phyloP scores from a whole-genome alignment of 208 protist genomes.

The Borovskyia barvae region DNA sequence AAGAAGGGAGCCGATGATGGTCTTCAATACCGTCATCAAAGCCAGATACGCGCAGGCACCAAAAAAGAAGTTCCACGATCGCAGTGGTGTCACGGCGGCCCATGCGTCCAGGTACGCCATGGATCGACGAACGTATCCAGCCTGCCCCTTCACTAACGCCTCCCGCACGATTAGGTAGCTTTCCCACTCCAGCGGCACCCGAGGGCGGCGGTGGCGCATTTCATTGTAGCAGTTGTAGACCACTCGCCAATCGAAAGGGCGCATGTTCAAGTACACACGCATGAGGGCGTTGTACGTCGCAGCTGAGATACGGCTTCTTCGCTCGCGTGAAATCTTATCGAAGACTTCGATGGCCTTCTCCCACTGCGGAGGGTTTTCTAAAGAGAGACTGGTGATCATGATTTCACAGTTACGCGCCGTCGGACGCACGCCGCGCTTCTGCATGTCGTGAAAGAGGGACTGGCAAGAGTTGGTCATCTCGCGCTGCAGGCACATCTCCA shows the following conservation, averaged over 20 bases:
- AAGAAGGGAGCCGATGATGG: conserved; percentile 30
- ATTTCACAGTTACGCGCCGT: conserved; percentile 67
- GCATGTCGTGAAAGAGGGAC: conserved; percentile 72
- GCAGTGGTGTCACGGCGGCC: conserved; percentile 62
- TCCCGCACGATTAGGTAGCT: conserved; percentile 76
- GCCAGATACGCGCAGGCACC: conserved; percentile 51
- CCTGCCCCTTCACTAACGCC: conserved; percentile 57
- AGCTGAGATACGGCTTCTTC: conserved; percentile 38
- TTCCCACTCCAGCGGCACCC: conserved; percentile 74
- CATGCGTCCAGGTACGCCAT: conserved; percentile 83
- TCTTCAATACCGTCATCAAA: conserved; percentile 57
- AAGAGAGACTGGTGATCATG: conserved; percentile 66
- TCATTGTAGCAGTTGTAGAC: conserved; percentile 90
- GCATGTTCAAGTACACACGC: conserved; percentile 86
- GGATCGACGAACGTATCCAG: conserved; percentile 60
- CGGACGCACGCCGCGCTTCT: conserved; percentile 55
- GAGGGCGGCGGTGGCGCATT: conserved; percentile 61
- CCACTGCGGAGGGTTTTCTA: conserved; percentile 78
- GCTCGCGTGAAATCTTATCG: conserved; percentile 68
- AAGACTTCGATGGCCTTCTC: conserved; percentile 76
- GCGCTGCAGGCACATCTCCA: conserved; percentile 76
- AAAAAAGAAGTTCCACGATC: conserved; percentile 49
- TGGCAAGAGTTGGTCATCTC: conserved; percentile 60
- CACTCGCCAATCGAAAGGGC: conserved; percentile 87
- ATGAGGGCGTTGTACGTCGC: conserved; percentile 86